phyloP scores from a whole-genome alignment of 2,329 filamentous ascomycete genomes.

The Pseudogymnoascus sp. region DNA sequence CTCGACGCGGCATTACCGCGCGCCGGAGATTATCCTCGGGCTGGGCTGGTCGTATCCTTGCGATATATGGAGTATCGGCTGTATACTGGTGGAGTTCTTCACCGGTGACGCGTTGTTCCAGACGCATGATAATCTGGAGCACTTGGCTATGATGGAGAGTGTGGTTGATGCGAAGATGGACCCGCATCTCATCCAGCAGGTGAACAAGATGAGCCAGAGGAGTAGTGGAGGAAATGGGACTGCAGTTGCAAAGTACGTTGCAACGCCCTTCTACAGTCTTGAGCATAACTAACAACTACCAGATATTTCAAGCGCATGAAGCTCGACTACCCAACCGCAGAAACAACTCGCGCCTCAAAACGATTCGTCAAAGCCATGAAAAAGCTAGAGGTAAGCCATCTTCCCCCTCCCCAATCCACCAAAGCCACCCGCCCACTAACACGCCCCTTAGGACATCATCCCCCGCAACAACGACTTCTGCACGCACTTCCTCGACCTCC shows the following conservation, averaged over 20 bases:
- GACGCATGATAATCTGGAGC: slow-evolving; percentile 64
- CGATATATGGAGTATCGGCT: slow-evolving; percentile 68
- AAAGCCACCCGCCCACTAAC: slow-evolving; percentile 16
- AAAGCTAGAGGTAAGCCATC: slow-evolving; percentile 48
- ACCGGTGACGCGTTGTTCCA: slow-evolving; percentile 65
- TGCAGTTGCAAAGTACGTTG: slow-evolving; percentile 54
- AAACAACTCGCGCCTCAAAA: slow-evolving; percentile 56
- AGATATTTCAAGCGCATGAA: slow-evolving; percentile 50
- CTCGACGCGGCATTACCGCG: slow-evolving; percentile 61
- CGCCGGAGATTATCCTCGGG: slow-evolving; percentile 62
- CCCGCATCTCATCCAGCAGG: slow-evolving; percentile 46
- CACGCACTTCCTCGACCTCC: slow-evolving; percentile 53
- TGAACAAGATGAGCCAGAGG: slow-evolving; percentile 48
- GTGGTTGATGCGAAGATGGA: slow-evolving; percentile 55
- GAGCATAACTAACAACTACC: slow-evolving; percentile 24
- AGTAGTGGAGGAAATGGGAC: slow-evolving; percentile 40
- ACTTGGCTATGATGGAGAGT: slow-evolving; percentile 68
- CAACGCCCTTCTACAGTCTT: background rate
- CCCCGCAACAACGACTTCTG: slow-evolving; percentile 51
- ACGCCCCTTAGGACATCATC: slow-evolving; percentile 50
- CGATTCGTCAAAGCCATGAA: slow-evolving; percentile 69
- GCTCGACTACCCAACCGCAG: slow-evolving; percentile 55
- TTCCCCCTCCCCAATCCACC: background rate
- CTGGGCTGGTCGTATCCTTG: slow-evolving; percentile 65
- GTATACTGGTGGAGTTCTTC: slow-evolving; percentile 64